phyloP scores from a whole-genome alignment of 2,329 filamentous ascomycete genomes.

The Raffaelea albimanens region DNA sequence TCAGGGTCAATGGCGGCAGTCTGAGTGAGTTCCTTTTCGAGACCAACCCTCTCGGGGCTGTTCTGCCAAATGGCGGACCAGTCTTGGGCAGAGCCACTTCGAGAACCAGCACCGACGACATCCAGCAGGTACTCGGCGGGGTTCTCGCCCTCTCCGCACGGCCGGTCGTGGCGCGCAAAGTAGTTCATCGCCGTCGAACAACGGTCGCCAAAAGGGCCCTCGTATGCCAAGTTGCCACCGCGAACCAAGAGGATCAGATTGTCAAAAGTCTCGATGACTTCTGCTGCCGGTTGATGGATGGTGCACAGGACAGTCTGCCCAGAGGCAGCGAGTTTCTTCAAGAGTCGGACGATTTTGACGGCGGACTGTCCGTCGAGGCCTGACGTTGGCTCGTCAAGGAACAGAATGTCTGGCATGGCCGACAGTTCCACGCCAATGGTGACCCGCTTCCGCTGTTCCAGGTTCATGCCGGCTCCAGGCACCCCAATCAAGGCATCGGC shows the following conservation, averaged over 20 bases:
- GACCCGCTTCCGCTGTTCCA: background rate
- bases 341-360: background rate
- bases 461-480: background rate
- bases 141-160: background rate
- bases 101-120: background rate
- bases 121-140: constrained; percentile 4
- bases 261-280: constrained; percentile 2
- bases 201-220: background rate
- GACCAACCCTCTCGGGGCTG: constrained; percentile 43
- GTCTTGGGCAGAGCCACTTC: constrained; percentile 48
- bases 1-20: constrained; percentile 37
- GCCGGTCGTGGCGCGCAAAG: background rate
- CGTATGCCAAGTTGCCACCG: background rate
- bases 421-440: background rate
- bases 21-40: constrained; percentile 47
- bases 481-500: background rate
- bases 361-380: background rate
- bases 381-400: background rate
- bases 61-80: constrained; percentile 55
- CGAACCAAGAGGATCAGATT: background rate
- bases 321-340: background rate
- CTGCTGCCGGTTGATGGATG: constrained; percentile 4
- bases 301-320: constrained; percentile 10
- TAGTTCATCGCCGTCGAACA: background rate
- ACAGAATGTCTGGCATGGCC: background rate